Evolutionary conservation across 352 stramenopile species (phyloP), one percentile per base, ranked within the genome.

Genomic region (Phytopythium montanum): DNA sequence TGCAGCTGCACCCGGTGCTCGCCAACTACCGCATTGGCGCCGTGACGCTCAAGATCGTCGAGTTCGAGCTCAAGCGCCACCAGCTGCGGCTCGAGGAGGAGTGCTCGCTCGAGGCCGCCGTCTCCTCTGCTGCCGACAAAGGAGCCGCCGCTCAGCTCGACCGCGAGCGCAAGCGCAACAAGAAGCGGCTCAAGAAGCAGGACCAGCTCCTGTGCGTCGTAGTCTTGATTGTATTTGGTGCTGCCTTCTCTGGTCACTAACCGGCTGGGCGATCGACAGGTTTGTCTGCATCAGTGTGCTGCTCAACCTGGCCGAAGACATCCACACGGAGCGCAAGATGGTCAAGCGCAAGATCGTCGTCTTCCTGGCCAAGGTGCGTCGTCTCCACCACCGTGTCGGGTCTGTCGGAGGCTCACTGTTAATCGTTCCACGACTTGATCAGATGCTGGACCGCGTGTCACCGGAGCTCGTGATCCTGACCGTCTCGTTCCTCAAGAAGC

Each of bases 241-340:
- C 10, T 42, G 36, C 16, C 16, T 0, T 29, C 42, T 29, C 42
- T 25, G 21, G 14, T 41, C 21, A 44, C 19, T 53, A 5, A 26
- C 21, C 38, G 39, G 13, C 3, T 68, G 29, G n/a, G 4, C 10
- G 42, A 29, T 19, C 29, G 44, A 5, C 14, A 90, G 80, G 23
- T 86, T 85, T 44, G 80, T 98, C 28, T 97, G 85, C 68, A 90
- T 98, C 41, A 95, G 95, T 56, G 82, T 98, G 48, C 77, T 99
- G 31, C 77, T 97, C 63, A 98, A 98, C 66, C 74, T 99, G 36
- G 91, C 94, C 0, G 94, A 98, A 62, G 94, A 98, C 60, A 89
- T 97, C 62, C 77, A 87, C 53, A 96, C 94, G 5, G 94, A 98
- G 65, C 73, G 82, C 25, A 99, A 98, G 68, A 98, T 98, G 93